These are phyloP conservation scores for Phaeosphaeriaceae sp. DNA, from an alignment of 2,329 filamentous ascomycete species.

Conservation along the genomic window DNA sequence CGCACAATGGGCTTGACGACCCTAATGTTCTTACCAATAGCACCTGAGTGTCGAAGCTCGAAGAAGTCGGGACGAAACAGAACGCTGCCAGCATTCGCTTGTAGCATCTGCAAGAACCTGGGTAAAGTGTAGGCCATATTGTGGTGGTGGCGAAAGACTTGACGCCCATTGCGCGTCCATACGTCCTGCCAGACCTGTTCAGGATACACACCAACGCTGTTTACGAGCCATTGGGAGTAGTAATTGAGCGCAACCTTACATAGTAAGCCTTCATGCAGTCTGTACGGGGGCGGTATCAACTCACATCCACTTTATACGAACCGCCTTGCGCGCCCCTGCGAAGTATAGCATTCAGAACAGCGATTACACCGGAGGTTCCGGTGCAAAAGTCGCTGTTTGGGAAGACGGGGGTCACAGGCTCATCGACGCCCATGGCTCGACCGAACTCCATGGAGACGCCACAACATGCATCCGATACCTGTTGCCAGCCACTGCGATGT, in stretches of 20 bases:
- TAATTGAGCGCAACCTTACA: slow-evolving; percentile 44
- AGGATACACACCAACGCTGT: slow-evolving; percentile 44
- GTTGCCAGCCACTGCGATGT: slow-evolving; percentile 60
- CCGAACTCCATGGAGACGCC: slow-evolving; percentile 58
- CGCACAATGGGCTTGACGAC: slow-evolving; percentile 55
- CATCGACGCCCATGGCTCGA: slow-evolving; percentile 55
- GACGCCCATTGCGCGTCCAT: slow-evolving; percentile 54
- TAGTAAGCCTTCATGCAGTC: not conserved
- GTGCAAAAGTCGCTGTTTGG: slow-evolving; percentile 57
- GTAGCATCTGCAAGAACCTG: slow-evolving; percentile 50
- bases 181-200: slow-evolving; percentile 57
- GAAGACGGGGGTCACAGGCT: slow-evolving; percentile 54
- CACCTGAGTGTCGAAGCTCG: slow-evolving; percentile 48
- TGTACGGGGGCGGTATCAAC: slow-evolving; percentile 9
- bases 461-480: slow-evolving; percentile 56
- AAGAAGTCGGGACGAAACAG: slow-evolving; percentile 60
- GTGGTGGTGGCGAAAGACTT: slow-evolving; percentile 61
- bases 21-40: slow-evolving; percentile 48
- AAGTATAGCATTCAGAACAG: slow-evolving; percentile 53
- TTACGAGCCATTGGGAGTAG: slow-evolving; percentile 47
- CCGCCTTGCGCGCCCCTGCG: slow-evolving; percentile 50
- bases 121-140: slow-evolving; percentile 55
- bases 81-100: slow-evolving; percentile 45
- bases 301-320: slow-evolving; percentile 52
- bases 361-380: slow-evolving; percentile 51